phyloP scores from a whole-genome alignment of 495 filamentous ascomycete genomes.

The Sporormia fimetaria region DNA sequence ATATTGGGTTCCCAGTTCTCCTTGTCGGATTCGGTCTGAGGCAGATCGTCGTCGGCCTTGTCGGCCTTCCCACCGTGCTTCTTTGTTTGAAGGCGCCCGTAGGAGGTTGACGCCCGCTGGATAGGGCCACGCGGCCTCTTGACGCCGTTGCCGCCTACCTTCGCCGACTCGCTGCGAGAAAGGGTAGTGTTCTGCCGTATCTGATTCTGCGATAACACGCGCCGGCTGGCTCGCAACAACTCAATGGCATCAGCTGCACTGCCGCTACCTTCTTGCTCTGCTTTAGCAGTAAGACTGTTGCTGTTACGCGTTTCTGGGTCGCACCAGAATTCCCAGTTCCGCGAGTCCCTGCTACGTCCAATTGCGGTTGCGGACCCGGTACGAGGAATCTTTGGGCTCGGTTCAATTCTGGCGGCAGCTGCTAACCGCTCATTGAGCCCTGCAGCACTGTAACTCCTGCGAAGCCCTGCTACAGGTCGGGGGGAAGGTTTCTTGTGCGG shows the following conservation, averaged over 20 bases:
- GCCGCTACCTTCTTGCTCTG: conserved; percentile 58
- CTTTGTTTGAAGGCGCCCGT: conserved; percentile 53
- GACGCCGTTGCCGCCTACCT: conserved; percentile 10
- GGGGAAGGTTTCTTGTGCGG: conserved; percentile 36
- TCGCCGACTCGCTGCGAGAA: conserved; percentile 14
- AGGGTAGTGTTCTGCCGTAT: conserved; percentile 47
- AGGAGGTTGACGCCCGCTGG: conserved; percentile 50
- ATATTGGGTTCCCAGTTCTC: conserved; percentile 71
- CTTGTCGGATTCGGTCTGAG: conserved; percentile 74
- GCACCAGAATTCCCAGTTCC: conserved; percentile 52
- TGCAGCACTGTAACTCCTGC: conserved; percentile 49
- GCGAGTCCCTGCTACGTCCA: conserved; percentile 70
- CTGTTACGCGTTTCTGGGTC: conserved; percentile 38
- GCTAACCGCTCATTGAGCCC: conserved; percentile 32
- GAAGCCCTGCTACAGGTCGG: conserved; percentile 35
- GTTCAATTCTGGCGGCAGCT: conserved; percentile 13
- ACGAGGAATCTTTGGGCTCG: conserved; percentile 13
- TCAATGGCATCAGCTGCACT: conserved; percentile 60
- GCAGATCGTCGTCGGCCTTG: conserved; percentile 15
- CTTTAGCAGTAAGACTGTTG: conserved; percentile 50
- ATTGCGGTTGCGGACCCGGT: conserved; percentile 27
- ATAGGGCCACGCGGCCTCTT: conserved; percentile 32
- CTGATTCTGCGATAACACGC: conserved; percentile 39
- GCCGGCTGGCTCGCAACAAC: conserved; percentile 51
- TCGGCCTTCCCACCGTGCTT: conserved; percentile 2